phyloP scores from a whole-genome alignment of 192 early-diverging fungal genomes.

The Rhizoclosmatium sp. region DNA sequence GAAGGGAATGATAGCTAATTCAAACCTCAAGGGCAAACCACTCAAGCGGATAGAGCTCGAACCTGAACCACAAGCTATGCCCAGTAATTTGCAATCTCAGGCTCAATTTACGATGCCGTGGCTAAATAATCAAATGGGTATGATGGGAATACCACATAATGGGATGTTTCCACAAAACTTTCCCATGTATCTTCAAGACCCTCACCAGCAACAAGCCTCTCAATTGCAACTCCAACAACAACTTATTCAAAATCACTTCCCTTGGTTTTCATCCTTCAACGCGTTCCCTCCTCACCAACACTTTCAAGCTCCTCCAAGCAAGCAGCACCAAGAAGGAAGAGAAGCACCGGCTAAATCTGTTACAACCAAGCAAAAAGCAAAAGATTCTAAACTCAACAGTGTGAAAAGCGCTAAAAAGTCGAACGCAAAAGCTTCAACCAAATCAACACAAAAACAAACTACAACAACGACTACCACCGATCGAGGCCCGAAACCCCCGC shows the following conservation, averaged over 20 bases:
- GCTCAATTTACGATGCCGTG: neutral
- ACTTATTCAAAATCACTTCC: constrained; percentile 5
- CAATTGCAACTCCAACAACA: constrained; percentile 16
- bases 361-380: neutral
- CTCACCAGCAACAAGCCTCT: neutral
- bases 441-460: neutral
- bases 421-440: neutral
- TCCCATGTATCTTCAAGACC: neutral
- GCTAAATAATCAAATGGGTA: neutral
- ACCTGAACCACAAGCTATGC: neutral
- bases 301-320: neutral
- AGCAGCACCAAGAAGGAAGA: neutral
- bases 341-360: neutral
- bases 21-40: constrained; percentile 7
- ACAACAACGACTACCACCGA: neutral
- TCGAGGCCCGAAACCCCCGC: neutral
- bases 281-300: neutral
- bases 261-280: neutral
- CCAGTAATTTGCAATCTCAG: neutral
- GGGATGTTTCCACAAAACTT: neutral
- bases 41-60: constrained; percentile 15
- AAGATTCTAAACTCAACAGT: neutral
- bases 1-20: neutral
- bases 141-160: neutral
- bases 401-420: neutral